Percentiles rank a stretch among this genome's conserved stretches.
These are phyloP conservation scores for Axilococcus clingmanii DNA, from an alignment of 139 green algal species.

Conservation along the genomic window DNA sequence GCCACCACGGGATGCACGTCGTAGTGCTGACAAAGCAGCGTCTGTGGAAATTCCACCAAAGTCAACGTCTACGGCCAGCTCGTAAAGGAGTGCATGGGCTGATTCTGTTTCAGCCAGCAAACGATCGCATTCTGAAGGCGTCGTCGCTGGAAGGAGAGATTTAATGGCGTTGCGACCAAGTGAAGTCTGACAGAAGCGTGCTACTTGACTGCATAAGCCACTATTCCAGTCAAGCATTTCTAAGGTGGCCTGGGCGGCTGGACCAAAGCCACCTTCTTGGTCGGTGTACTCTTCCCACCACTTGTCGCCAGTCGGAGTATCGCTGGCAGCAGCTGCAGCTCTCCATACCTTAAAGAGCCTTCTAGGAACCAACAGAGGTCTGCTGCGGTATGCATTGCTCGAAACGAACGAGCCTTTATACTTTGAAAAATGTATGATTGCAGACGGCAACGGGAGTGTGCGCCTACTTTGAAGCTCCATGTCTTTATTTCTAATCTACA, in stretches of 20 bases:
- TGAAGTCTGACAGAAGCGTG: constrained; percentile 53
- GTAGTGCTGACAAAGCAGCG: constrained; percentile 33
- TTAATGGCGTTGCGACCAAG: constrained; percentile 41
- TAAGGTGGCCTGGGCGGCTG: not conserved
- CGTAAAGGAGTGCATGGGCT: constrained; percentile 35
- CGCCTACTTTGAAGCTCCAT: too few species aligned
- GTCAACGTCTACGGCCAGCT: constrained; percentile 50
- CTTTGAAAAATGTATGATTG: too few species aligned
- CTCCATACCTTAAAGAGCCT: too few species aligned
- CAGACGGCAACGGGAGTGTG: too few species aligned
- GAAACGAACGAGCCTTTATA: too few species aligned
- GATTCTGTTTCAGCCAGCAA: constrained; percentile 52
- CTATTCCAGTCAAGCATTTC: not conserved
- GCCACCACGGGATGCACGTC: constrained; percentile 47
- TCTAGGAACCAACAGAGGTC: too few species aligned
- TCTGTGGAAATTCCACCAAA: constrained; percentile 63
- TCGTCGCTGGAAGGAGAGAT: constrained; percentile 12
- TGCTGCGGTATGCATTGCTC: too few species aligned
- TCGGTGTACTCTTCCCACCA: too few species aligned
- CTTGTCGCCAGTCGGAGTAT: too few species aligned
- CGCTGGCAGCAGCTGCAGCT: too few species aligned
- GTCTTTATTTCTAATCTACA: too few species aligned
- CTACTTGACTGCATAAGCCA: constrained; percentile 59
- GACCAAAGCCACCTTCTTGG: too few species aligned
- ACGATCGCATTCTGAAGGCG: constrained; percentile 6